phyloP scores from a whole-genome alignment of 805 yeast genomes.

The Cephaloascus albidus region DNA sequence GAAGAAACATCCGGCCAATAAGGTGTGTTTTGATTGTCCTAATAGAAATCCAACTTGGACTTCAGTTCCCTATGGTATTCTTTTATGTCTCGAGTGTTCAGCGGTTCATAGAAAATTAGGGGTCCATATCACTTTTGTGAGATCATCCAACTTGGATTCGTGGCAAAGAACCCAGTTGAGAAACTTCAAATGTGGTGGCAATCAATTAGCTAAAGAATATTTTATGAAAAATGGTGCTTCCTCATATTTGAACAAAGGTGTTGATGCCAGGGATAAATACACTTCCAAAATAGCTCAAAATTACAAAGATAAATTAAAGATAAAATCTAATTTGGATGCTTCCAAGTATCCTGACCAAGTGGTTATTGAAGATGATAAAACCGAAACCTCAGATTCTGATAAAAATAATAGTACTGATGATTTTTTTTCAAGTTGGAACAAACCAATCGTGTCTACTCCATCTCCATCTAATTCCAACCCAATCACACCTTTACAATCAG shows the following conservation, averaged over 20 bases:
- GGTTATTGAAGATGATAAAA: constrained; percentile 45
- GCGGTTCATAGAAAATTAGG: constrained; percentile 95
- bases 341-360: constrained; percentile 63
- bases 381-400: constrained; percentile 7
- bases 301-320: constrained; percentile 73
- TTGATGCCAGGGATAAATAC: constrained; percentile 70
- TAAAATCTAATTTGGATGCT: constrained; percentile 59
- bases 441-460: constrained; percentile 51
- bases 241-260: constrained; percentile 42
- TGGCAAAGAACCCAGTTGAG: constrained; percentile 91
- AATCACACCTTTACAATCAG: constrained; percentile 23
- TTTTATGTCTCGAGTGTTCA: constrained; percentile 89
- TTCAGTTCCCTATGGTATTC: constrained; percentile 90
- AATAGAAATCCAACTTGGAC: constrained; percentile 98
- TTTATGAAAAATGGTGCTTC: constrained; percentile 82
- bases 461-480: constrained; percentile 39
- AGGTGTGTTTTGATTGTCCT: constrained; percentile 87
- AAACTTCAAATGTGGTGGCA: constrained; percentile 91
- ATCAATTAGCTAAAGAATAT: constrained; percentile 75
- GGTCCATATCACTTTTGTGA: constrained; percentile 91
- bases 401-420: constrained; percentile 55
- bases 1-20: constrained; percentile 62
- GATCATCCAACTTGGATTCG: constrained; percentile 84
- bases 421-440: constrained; percentile 88
- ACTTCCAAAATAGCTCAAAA: constrained; percentile 70